Conservation (phyloP, 331 rosid species). For the Malus hybrid region DNA sequence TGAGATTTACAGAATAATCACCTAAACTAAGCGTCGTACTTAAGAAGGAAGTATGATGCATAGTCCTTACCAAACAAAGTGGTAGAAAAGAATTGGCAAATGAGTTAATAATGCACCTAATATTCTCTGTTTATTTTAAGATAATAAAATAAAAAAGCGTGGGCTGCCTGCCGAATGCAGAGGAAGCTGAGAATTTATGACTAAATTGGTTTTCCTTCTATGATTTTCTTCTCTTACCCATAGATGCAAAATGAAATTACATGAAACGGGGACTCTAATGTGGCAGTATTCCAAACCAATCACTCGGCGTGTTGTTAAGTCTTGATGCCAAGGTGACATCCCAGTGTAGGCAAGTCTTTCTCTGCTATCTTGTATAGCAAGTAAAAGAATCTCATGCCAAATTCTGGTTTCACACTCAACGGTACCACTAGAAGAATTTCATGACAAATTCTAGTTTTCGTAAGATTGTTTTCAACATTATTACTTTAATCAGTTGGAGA, state of each 20-base stretch:
- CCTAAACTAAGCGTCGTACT: background rate
- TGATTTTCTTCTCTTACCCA: background rate
- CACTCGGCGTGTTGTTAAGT: too few species aligned
- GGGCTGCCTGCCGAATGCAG: background rate
- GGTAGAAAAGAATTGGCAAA: background rate
- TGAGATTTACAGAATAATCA: background rate
- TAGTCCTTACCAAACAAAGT: background rate
- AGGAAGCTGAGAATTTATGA: background rate
- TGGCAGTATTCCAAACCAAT: too few species aligned
- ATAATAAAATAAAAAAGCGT: background rate
- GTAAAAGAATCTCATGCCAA: background rate
- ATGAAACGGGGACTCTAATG: too few species aligned
- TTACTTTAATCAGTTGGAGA: background rate
- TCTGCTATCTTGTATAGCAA: too few species aligned
- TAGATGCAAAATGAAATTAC: background rate
- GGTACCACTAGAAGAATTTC: background rate
- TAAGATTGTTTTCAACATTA: background rate
- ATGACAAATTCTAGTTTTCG: background rate
- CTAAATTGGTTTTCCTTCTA: background rate
- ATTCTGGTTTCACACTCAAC: background rate
- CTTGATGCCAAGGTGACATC: too few species aligned
- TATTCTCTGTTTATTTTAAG: background rate
- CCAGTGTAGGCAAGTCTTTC: too few species aligned
- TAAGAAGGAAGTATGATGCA: background rate
- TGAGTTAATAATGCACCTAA: background rate